Evolutionary conservation across 139 green algal genomes (phyloP).

Genomic region (Pleodorina starrii): DNA sequence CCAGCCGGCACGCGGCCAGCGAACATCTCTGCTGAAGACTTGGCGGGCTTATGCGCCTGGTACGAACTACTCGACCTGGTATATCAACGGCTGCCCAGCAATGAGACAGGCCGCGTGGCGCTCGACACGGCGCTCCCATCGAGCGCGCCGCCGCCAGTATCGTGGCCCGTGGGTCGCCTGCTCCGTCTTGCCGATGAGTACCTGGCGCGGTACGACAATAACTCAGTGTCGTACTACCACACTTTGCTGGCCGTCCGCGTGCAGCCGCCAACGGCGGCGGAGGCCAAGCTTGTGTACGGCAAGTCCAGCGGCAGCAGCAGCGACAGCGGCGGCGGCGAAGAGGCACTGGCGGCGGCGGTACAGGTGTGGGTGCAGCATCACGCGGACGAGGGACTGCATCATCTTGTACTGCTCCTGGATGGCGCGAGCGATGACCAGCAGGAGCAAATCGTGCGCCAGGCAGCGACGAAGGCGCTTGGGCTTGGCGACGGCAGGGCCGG

Average conservation of each 20-base stretch:
- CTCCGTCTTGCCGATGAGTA: neutral
- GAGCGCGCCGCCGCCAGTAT: neutral
- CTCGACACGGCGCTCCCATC: neutral
- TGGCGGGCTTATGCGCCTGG: slow-evolving; percentile 12
- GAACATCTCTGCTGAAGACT: neutral
- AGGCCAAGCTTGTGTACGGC: slow-evolving; percentile 1
- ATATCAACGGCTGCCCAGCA: neutral
- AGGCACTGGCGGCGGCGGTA: neutral
- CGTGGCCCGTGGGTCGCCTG: neutral
- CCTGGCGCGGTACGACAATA: neutral
- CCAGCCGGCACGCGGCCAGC: neutral
- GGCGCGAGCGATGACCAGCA: neutral
- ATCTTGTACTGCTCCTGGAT: slow-evolving; percentile 22
- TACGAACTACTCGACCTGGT: neutral
- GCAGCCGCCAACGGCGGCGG: neutral
- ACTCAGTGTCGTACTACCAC: slow-evolving; percentile 30
- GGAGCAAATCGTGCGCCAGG: neutral
- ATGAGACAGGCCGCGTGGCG: neutral
- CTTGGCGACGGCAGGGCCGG: neutral
- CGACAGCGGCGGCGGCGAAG: neutral
- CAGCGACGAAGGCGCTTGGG: neutral
- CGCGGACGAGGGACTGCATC: neutral
- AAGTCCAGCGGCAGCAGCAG: neutral
- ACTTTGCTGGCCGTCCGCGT: neutral
- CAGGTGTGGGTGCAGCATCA: slow-evolving; percentile 18